Evolutionary conservation across 768 basidiomycete genomes (phyloP), one percentile per base, ranked within the genome.

Genomic region (Lentinula raphanica): DNA sequence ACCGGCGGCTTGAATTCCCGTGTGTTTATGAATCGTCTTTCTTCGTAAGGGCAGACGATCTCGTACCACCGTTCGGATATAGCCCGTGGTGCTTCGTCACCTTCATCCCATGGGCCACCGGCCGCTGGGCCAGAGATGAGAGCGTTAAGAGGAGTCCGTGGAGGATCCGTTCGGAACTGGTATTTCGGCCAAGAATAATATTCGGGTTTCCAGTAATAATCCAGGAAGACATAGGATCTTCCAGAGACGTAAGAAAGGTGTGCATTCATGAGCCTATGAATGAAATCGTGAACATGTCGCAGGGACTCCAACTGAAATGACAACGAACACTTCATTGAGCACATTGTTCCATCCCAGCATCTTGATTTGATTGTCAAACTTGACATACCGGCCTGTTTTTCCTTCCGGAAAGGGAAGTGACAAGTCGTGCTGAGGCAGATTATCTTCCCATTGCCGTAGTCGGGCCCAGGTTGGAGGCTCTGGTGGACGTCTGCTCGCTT

Each of bases 261-360:
- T 0, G 76, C 71, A 59, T 78, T 77, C 76, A 84, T 76, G 2
- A 83, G 68, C n/a, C 80, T 80, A 48, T n/a, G 32, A n/a, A 11
- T 17, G 15, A 42, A 56, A n/a, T 17, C n/a, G 3, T 31, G 3
- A 32, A 19, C 28, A 45, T 7, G 19, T 8, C 25, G 17, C 5
- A 21, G 12, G 28, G 28, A 19, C 13, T n/a, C 19, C 49, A n/a
- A 29, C 31, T 49, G 17, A 38, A 40, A 46, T 7, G 19, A 51
- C 17, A 8, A 70, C 77, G n/a, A 59, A 81, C 79, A 77, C 63
- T 66, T 81, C 80, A 53, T 79, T 78, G 27, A 82, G 64, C 55
- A 74, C 74, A 62, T 82, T 82, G 63, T 81, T 82, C 79, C 79
- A 80, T 5, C 80, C 80, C 27, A 79, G 60, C 23, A 62, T 57